Evolutionary conservation across 2,329 filamentous ascomycete genomes (phyloP).

Genomic region (Fusarium sp.): DNA sequence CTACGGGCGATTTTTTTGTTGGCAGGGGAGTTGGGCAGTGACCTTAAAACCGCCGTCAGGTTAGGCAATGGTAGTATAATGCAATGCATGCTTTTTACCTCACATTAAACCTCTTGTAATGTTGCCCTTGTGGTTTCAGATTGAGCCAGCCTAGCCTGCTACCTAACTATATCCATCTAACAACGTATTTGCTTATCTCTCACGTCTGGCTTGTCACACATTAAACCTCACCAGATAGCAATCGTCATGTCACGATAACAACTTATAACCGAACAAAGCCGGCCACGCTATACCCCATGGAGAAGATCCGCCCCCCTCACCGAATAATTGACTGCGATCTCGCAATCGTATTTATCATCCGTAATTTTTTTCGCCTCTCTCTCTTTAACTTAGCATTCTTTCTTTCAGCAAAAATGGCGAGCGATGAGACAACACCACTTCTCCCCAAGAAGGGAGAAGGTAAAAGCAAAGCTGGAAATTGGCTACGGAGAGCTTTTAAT

Average conservation of each 20-base stretch:
- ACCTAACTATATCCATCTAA: too few species aligned
- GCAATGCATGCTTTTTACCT: too few species aligned
- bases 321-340: conserved; percentile 24
- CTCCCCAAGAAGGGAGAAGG: conserved; percentile 26
- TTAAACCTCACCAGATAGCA: too few species aligned
- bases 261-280: conserved; percentile 33
- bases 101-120: too few species aligned
- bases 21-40: not conserved
- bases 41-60: not conserved
- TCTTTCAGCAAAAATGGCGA: conserved; percentile 31
- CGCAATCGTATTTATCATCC: conserved; percentile 36
- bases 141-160: too few species aligned
- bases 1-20: not conserved
- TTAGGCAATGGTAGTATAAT: too few species aligned
- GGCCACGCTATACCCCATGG: conserved; percentile 19
- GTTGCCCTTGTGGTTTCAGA: too few species aligned
- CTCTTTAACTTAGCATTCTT: conserved; percentile 5
- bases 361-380: conserved; percentile 21
- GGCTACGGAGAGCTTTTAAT: conserved; percentile 40
- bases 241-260: not conserved
- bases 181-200: too few species aligned
- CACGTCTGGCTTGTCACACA: too few species aligned
- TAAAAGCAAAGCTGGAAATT: conserved; percentile 17
- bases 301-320: conserved; percentile 28
- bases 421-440: conserved; percentile 45